A percentile compares a stretch with the other conserved stretches of the same genome.
phyloP scores from a whole-genome alignment of 2,329 filamentous ascomycete genomes.

The Alternaria brassicicola region DNA sequence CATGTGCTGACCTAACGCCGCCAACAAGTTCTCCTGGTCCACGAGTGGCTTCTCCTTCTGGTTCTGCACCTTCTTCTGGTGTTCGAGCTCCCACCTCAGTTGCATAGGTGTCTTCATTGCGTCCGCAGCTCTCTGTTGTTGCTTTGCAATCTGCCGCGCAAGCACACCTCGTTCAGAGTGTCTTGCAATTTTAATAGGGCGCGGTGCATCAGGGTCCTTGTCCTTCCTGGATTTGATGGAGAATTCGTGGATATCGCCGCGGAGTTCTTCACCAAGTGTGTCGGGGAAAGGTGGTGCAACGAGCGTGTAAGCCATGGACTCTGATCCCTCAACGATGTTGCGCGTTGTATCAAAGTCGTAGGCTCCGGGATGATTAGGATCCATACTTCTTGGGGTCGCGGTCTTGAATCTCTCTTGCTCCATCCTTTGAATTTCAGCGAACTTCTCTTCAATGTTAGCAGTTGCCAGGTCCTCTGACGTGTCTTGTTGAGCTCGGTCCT shows the following conservation, averaged over 20 bases:
- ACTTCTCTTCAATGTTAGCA: background rate
- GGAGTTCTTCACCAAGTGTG: slow-evolving; percentile 79
- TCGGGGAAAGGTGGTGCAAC: slow-evolving; percentile 78
- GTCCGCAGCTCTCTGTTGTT: slow-evolving; percentile 23
- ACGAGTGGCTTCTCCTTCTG: slow-evolving; percentile 28
- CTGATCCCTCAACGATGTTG: slow-evolving; percentile 69
- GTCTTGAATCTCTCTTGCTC: slow-evolving; percentile 14
- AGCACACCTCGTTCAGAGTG: slow-evolving; percentile 5
- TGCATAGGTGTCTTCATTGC: slow-evolving; percentile 46
- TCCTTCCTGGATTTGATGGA: slow-evolving; percentile 67
- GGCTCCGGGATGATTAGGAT: slow-evolving; percentile 14
- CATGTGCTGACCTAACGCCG: slow-evolving; percentile 53
- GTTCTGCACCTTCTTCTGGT: slow-evolving; percentile 30
- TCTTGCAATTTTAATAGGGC: slow-evolving; percentile 11
- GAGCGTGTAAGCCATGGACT: slow-evolving; percentile 71
- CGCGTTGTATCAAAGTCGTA: slow-evolving; percentile 72
- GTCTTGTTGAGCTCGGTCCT: slow-evolving; percentile 5
- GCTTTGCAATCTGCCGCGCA: slow-evolving; percentile 39
- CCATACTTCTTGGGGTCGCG: slow-evolving; percentile 17
- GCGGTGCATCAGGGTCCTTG: slow-evolving; percentile 43
- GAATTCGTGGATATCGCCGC: slow-evolving; percentile 67
- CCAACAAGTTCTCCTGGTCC: slow-evolving; percentile 46
- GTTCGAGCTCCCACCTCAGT: slow-evolving; percentile 40
- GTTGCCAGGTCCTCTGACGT: slow-evolving; percentile 2
- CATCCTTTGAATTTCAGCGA: slow-evolving; percentile 21